Base-by-base conservation (phyloP, 805 yeast genomes). In the Metschnikowia lunata region DNA sequence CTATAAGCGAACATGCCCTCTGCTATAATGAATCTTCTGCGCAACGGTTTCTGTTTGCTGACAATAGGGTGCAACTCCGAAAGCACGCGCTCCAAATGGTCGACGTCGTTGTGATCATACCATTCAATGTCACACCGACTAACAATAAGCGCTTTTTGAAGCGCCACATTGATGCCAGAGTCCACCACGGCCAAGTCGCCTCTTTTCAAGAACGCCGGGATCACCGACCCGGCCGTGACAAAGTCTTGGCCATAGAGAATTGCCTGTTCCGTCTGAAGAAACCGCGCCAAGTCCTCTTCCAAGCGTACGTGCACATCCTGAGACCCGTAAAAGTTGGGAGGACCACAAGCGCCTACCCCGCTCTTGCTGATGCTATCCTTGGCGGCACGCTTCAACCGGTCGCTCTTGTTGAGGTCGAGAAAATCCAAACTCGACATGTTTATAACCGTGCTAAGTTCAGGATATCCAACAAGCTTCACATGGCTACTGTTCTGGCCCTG, bases 301-400 rank as follows among this genome's bases (percentile, higher is more conserved):
- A 87, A 72, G 55, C 83, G 75, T 43, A 81, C 82, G 60, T 93
- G 99, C 36, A 83, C 88, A 60, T 89, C 96, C 65, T 89, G 96
- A 48, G 89, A 85, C 49, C 99, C 99, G 63, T 90, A 93, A 58
- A 93, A 93, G 45, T 96, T 95, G 35, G 97, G 95, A 6, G 99
- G 98, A 34, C 98, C 97, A 72, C 99, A 93, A 0, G 97, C 91
- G 51, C 99, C 99, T 40, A 93, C 97, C 61, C 99, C 99, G 47
- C 85, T 80, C 46, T 73, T 72, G 37, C 72, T 71, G 48, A 93
- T 80, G 18, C 80, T 73, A 28, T 69, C 61, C 41, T 78, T 74
- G 5, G 89, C 88, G 10, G 71, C 75, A 15, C 71, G 62, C 41
- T 69, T 69, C 33, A 88, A 71, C 12, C 50, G 60, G 15, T 65